Evolutionary conservation across 768 basidiomycete species (phyloP).

Genomic region (Pholiota conissans): DNA sequence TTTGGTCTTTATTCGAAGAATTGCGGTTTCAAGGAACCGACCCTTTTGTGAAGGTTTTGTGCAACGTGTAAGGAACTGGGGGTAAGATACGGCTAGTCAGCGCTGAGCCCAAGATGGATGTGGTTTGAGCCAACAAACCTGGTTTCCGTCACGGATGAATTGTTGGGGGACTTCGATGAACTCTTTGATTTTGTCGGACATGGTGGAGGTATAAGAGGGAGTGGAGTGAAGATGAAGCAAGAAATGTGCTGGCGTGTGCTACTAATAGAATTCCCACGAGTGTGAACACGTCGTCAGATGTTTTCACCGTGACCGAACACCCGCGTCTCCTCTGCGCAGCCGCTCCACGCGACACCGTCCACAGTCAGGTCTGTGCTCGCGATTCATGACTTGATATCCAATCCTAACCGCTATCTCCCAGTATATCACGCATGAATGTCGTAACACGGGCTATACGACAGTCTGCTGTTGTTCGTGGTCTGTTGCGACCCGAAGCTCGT

Average conservation of each 20-base stretch:
- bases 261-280: conserved; percentile 32
- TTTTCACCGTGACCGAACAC: conserved; percentile 12
- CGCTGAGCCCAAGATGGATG: background rate
- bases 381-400: background rate
- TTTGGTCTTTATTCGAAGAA: background rate
- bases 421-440: conserved; percentile 63
- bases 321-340: conserved; percentile 9
- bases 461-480: conserved; percentile 27
- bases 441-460: conserved; percentile 43
- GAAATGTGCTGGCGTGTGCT: conserved; percentile 32
- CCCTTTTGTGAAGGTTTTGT: conserved; percentile 97
- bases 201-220: conserved; percentile 36
- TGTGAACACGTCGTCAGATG: conserved; percentile 28
- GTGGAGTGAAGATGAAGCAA: conserved; percentile 12
- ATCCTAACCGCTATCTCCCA: conserved; percentile 19
- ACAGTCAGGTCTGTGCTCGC: conserved; percentile 8
- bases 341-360: background rate
- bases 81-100: conserved; percentile 6
- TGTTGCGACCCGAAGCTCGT: conserved; percentile 17
- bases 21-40: conserved; percentile 30
- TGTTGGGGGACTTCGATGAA: conserved; percentile 90
- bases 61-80: conserved; percentile 93
- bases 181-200: conserved; percentile 91
- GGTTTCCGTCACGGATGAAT: conserved; percentile 90
- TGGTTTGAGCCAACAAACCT: conserved; percentile 49